These are phyloP conservation scores for Backusella parvicylindrica DNA, from an alignment of 192 early-diverging fungal genomes.

Conservation along the genomic window DNA sequence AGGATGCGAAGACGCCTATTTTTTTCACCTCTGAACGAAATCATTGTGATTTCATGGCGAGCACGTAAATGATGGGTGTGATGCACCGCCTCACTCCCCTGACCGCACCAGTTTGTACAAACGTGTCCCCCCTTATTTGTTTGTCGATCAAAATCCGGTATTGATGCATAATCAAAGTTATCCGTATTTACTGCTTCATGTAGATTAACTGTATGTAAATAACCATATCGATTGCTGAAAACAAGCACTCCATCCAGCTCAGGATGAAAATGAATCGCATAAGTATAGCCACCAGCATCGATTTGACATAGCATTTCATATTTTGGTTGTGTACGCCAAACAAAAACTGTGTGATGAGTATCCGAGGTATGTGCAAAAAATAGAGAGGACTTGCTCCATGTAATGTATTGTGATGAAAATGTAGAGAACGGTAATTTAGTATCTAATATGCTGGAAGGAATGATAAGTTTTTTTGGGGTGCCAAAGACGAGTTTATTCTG, in stretches of 20 bases:
- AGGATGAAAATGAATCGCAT: slow-evolving; percentile 46
- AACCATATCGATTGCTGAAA: slow-evolving; percentile 50
- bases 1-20: slow-evolving; percentile 40
- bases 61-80: neutral
- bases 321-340: slow-evolving; percentile 40
- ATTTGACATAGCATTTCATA: slow-evolving; percentile 37
- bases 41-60: slow-evolving; percentile 50
- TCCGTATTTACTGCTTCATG: slow-evolving; percentile 13
- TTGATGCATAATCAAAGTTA: slow-evolving; percentile 6
- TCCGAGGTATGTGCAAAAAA: slow-evolving; percentile 53
- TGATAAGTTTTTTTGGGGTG: neutral
- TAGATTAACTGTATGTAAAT: slow-evolving; percentile 48
- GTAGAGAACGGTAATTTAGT: neutral
- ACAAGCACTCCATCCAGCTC: slow-evolving; percentile 39
- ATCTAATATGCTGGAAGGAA: neutral
- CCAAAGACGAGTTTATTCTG: neutral
- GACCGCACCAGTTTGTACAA: neutral
- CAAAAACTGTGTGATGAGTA: slow-evolving; percentile 31
- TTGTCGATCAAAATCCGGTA: neutral
- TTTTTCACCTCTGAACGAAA: slow-evolving; percentile 44
- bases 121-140: neutral
- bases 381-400: slow-evolving; percentile 42
- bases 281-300: slow-evolving; percentile 38
- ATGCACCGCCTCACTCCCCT: neutral
- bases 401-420: slow-evolving; percentile 44